phyloP scores from a whole-genome alignment of 441 rosid genomes.

The Pelargonium myrrhifolium region DNA sequence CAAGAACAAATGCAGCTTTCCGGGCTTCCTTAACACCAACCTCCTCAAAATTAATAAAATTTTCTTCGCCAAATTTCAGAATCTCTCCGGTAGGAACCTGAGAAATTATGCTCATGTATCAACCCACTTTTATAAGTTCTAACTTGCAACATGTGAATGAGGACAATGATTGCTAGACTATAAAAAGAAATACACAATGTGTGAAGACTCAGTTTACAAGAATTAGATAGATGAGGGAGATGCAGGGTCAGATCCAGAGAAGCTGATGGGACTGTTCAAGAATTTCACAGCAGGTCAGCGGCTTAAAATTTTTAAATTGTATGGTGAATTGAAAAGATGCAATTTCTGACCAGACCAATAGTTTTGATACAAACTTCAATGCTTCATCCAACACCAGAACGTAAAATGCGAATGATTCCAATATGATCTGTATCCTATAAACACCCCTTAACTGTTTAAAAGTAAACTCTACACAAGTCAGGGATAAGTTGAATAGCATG shows the following conservation, averaged over 20 bases:
- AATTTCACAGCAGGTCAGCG: too few relatives aligned
- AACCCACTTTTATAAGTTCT: slow-evolving; percentile 1
- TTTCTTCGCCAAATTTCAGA: slow-evolving; percentile 58
- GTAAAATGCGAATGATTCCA: too few relatives aligned
- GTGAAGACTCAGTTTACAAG: background rate
- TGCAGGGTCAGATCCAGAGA: too few relatives aligned
- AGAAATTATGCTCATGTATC: slow-evolving; percentile 15
- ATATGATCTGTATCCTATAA: too few relatives aligned
- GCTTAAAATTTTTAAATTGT: background rate
- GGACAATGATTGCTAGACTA: background rate
- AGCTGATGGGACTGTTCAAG: too few relatives aligned
- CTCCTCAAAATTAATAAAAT: slow-evolving; percentile 66
- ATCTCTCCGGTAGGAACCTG: slow-evolving; percentile 90
- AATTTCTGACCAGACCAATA: too few relatives aligned
- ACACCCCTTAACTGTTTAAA: too few relatives aligned
- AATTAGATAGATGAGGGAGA: too few relatives aligned
- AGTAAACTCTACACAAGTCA: too few relatives aligned
- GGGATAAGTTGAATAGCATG: too few relatives aligned
- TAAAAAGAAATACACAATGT: background rate
- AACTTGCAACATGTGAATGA: background rate
- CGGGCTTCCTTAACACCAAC: slow-evolving; percentile 72
- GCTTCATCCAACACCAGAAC: too few relatives aligned
- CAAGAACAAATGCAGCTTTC: slow-evolving; percentile 90
- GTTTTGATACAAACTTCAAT: too few relatives aligned
- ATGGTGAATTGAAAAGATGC: background rate